A percentile compares a stretch with the other conserved stretches of the same genome.
These are phyloP conservation scores for Blastocystis sp. DNA, from an alignment of 352 stramenopile species.

Conservation along the genomic window DNA sequence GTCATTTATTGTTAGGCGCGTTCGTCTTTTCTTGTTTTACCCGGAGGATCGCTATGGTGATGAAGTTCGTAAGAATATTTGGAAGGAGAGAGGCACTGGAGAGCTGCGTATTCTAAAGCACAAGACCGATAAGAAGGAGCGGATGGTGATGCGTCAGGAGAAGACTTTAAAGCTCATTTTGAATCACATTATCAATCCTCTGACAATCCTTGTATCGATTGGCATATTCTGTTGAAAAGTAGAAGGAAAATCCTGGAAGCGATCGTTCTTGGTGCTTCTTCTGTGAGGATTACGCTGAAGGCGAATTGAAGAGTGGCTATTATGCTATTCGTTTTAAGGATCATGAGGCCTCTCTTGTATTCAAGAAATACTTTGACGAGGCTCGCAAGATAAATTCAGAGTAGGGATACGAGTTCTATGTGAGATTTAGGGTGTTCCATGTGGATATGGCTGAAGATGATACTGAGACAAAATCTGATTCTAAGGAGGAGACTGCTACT, in stretches of 20 bases:
- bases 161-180: conserved; percentile 83
- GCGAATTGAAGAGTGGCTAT: conserved; percentile 76
- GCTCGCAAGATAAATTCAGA: conserved; percentile 75
- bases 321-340: conserved; percentile 80
- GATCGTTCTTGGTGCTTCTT: conserved; percentile 82
- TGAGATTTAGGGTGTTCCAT: conserved; percentile 27
- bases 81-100: conserved; percentile 80
- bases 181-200: conserved; percentile 74
- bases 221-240: conserved; percentile 66
- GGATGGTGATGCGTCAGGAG: conserved; percentile 81
- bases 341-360: conserved; percentile 79
- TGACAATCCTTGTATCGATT: conserved; percentile 65
- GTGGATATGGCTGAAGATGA: conserved; percentile 62
- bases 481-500: conserved; percentile 17
- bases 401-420: background rate
- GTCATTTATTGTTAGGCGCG: conserved; percentile 66
- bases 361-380: conserved; percentile 79
- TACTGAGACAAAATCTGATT: conserved; percentile 33
- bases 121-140: conserved; percentile 80
- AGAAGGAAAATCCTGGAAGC: conserved; percentile 79
- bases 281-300: conserved; percentile 81
- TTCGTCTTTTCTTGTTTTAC: conserved; percentile 76
- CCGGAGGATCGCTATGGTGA: conserved; percentile 75
- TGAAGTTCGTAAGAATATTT: conserved; percentile 79
- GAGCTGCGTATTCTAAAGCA: conserved; percentile 83